Percentiles rank a stretch among this genome's conserved stretches.
phyloP scores from a whole-genome alignment of 1,284 basidiomycete species.

The Malassezia japonica region DNA sequence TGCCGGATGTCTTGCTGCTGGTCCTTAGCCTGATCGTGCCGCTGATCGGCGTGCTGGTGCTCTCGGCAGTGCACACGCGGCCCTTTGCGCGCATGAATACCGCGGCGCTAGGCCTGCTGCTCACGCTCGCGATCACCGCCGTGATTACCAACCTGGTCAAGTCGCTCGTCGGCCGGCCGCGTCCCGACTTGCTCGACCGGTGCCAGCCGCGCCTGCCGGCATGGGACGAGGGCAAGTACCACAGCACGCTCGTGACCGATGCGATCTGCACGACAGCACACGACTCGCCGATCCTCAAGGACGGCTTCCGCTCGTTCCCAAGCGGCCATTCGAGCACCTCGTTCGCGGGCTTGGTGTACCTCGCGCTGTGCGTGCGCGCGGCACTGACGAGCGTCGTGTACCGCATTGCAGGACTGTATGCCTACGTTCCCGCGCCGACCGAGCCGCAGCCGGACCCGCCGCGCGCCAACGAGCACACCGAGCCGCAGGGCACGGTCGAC shows the following conservation, averaged over 20 bases:
- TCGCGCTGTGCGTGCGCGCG: constrained; percentile 61
- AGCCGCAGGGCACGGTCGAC: no score
- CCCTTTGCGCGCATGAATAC: constrained; percentile 83
- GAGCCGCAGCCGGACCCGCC: background rate
- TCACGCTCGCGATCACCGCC: constrained; percentile 66
- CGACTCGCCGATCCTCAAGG: constrained; percentile 16
- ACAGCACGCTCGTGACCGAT: constrained; percentile 56
- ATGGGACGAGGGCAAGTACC: constrained; percentile 53
- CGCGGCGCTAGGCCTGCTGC: constrained; percentile 64
- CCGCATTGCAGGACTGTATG: background rate
- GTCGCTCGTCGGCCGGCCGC: constrained; percentile 68
- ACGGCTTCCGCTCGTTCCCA: constrained; percentile 83
- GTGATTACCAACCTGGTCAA: constrained; percentile 76
- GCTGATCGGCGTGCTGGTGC: constrained; percentile 53
- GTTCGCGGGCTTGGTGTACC: constrained; percentile 82
- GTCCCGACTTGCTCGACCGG: constrained; percentile 56
- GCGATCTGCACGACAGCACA: constrained; percentile 62
- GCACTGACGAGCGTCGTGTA: background rate
- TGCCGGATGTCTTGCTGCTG: constrained; percentile 56
- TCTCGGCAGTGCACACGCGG: constrained; percentile 63
- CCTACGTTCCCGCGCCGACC: background rate
- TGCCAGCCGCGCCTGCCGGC: constrained; percentile 69
- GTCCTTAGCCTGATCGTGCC: constrained; percentile 10
- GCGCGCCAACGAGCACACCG: background rate
- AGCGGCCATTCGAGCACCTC: constrained; percentile 86